Evolutionary conservation across 2,329 filamentous ascomycete genomes (phyloP).

Genomic region (Aspergillus phoenicis): DNA sequence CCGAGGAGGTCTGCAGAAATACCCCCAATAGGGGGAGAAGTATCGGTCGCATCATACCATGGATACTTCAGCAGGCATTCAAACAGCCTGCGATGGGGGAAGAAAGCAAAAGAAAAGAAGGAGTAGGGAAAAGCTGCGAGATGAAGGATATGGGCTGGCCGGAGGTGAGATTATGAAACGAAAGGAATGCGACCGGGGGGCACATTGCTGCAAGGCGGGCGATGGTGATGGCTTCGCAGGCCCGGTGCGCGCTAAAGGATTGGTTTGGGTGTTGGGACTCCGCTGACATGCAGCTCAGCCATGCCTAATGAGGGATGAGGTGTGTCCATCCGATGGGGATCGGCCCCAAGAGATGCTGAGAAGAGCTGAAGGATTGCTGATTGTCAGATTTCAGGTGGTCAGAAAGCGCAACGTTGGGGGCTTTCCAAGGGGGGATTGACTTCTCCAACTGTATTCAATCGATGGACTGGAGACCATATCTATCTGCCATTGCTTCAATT

Average conservation of each 20-base stretch:
- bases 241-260: neutral
- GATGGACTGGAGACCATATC: too few relatives aligned
- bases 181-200: neutral
- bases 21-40: conserved; percentile 4
- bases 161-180: neutral
- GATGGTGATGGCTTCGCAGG: neutral
- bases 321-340: neutral
- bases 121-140: neutral
- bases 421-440: too few relatives aligned
- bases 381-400: too few relatives aligned
- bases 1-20: conserved; percentile 3
- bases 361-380: too few relatives aligned
- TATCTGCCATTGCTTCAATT: too few relatives aligned
- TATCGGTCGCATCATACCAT: conserved; percentile 5
- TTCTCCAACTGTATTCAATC: too few relatives aligned
- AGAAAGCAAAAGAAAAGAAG: neutral
- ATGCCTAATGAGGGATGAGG: neutral
- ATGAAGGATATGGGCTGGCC: neutral
- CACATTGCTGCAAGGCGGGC: neutral
- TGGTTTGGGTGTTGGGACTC: neutral
- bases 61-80: neutral
- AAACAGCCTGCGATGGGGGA: neutral
- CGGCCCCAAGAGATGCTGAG: neutral
- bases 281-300: neutral
- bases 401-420: too few relatives aligned